Evolutionary conservation across 2,329 filamentous ascomycete genomes (phyloP).

Genomic region (Xylariales sp.): DNA sequence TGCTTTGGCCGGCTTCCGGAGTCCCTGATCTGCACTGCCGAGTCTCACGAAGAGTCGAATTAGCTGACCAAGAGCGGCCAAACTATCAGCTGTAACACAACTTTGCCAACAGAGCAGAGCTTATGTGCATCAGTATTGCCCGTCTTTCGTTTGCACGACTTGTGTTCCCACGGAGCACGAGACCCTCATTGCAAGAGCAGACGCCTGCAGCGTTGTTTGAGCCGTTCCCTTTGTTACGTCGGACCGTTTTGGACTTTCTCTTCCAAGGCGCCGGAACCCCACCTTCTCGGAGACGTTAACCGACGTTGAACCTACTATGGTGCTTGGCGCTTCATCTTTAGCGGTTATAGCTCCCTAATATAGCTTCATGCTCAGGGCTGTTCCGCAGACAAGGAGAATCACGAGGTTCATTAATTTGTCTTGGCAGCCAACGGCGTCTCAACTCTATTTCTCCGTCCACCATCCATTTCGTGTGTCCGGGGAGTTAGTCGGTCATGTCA

Average conservation of each 20-base stretch:
- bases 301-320: conserved; percentile 8
- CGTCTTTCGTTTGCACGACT: too few relatives aligned
- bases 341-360: too few relatives aligned
- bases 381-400: neutral
- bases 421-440: too few relatives aligned
- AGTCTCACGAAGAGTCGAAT: conserved; percentile 10
- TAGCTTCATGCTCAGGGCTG: neutral
- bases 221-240: conserved; percentile 15
- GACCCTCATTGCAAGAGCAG: neutral
- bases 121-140: conserved; percentile 9
- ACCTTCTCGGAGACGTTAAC: conserved; percentile 9
- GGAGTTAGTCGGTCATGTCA: too few relatives aligned
- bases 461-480: too few relatives aligned
- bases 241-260: conserved; percentile 18
- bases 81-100: conserved; percentile 11
- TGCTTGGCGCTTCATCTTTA: too few relatives aligned
- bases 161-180: neutral
- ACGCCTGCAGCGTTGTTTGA: conserved; percentile 12
- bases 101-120: conserved; percentile 5
- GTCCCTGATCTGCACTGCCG: conserved; percentile 22
- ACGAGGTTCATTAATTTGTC: neutral
- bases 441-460: too few relatives aligned
- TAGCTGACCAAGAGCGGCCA: conserved; percentile 11
- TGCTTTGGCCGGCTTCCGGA: conserved; percentile 19
- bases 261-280: conserved; percentile 12